Percentiles rank a stretch among this genome's conserved stretches.
Conservation (phyloP, 169 alveolate species). For the Plasmodium gaboni region DNA sequence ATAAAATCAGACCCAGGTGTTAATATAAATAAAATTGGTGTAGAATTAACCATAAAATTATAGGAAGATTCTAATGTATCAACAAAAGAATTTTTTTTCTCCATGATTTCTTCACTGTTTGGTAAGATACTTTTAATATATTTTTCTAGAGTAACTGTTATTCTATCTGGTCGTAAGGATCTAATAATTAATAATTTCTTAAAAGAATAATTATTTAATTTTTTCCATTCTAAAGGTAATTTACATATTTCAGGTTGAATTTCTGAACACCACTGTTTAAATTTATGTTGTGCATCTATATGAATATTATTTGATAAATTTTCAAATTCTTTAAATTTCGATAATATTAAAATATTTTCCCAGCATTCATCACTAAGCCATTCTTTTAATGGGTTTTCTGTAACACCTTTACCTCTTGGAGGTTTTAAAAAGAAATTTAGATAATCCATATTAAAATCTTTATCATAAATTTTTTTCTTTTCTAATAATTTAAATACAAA, state of each 20-base stretch:
- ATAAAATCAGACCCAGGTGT: constrained; percentile 98
- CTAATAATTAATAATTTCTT: constrained; percentile 94
- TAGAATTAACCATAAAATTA: constrained; percentile 92
- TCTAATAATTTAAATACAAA: constrained; percentile 95
- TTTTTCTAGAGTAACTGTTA: constrained; percentile 93
- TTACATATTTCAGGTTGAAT: constrained; percentile 95
- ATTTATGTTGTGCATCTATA: constrained; percentile 96
- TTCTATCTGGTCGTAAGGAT: constrained; percentile 96
- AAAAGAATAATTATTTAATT: constrained; percentile 93
- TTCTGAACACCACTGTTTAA: constrained; percentile 97
- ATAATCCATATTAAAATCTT: constrained; percentile 89
- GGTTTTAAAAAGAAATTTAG: constrained; percentile 90
- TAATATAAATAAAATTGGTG: constrained; percentile 96
- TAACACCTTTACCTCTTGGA: constrained; percentile 91
- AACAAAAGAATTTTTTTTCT: constrained; percentile 91
- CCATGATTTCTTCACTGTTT: constrained; percentile 94
- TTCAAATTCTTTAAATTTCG: constrained; percentile 93
- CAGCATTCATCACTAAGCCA: constrained; percentile 95
- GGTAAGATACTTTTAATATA: constrained; percentile 94
- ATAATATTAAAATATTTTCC: constrained; percentile 88
- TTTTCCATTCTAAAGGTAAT: constrained; percentile 97
- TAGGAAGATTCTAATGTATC: constrained; percentile 90
- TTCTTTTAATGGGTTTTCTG: constrained; percentile 93
- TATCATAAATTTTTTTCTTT: constrained; percentile 90
- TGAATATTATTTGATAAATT: constrained; percentile 94